Evolutionary conservation across 148 eudicot genomes (phyloP), one percentile per base, ranked within the genome.

Genomic region (Cornus kousa): DNA sequence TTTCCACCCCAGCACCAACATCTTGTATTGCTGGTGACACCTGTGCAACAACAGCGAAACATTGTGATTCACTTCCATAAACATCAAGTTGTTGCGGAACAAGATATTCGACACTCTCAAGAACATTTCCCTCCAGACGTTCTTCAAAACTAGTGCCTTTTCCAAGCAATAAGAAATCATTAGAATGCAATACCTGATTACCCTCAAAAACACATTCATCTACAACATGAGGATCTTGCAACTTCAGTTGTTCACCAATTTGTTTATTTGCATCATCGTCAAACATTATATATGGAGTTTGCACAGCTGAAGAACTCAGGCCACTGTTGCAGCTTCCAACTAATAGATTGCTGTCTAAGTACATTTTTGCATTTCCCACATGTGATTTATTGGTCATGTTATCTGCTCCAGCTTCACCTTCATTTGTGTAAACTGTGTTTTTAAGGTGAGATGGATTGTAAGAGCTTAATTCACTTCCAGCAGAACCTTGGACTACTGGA

Each of bases 101-200:
- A 76, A 32, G 19, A 62, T 62, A 9, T 22, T 59, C 14, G 64
- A 39, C 70, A 68, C 35, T 69, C n/a, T 20, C 46, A 3, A 60
- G 35, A 65, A 72, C 13, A 23, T 43, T 65, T 64, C 50, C 75
- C 46, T 70, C 76, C 46, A 37, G 73, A n/a, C 4, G 12, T 76
- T 72, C 80, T 70, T 40, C 76, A 50, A 50, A 77, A 60, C 67
- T 22, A 53, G 31, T 17, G 46, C 16, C 11, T 48, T 72, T 74
- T 24, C 59, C 73, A 59, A 48, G 37, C 14, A 23, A 71, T 53
- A 32, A 33, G 37, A 16, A 66, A 72, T 72, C 67, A 67, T 72
- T 71, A 14, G 28, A 65, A 35, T 12, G 46, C 46, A 74, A 39
- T 71, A 23, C 77, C 71, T 76, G 69, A 68, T 83, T 67, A 32